Evolutionary conservation across 2,329 filamentous ascomycete genomes (phyloP).

Genomic region (Teratosphaeria zuluensis): DNA sequence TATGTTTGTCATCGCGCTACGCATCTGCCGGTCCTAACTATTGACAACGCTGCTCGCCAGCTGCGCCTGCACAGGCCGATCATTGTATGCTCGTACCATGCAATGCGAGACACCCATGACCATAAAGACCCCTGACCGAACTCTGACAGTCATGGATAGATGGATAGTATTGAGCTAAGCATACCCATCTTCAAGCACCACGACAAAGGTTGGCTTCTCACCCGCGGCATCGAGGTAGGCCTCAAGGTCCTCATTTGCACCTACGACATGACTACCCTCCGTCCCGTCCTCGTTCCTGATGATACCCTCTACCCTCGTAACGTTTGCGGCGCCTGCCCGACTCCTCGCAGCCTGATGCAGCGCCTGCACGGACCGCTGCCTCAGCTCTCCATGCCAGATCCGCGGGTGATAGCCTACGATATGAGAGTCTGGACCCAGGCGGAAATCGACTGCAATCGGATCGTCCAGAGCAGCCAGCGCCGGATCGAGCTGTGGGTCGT

Average conservation of each 20-base stretch:
- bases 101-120: neutral
- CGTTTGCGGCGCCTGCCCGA: conserved; percentile 50
- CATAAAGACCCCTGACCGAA: neutral
- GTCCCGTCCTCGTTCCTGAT: conserved; percentile 49
- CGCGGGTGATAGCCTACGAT: conserved; percentile 37
- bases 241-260: conserved; percentile 60
- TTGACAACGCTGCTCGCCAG: neutral
- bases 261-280: conserved; percentile 53
- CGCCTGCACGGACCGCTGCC: conserved; percentile 49
- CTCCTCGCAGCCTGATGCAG: conserved; percentile 51
- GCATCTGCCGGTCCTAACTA: neutral
- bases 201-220: conserved; percentile 44
- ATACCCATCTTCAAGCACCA: conserved; percentile 20
- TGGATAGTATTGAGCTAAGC: conserved; percentile 2
- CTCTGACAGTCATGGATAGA: neutral
- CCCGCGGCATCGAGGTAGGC: conserved; percentile 59
- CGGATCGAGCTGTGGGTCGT: conserved; percentile 9
- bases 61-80: no score
- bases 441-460: conserved; percentile 54
- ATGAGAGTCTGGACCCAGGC: conserved; percentile 56
- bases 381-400: conserved; percentile 59
- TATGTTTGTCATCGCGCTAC: neutral
- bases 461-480: conserved; percentile 8
- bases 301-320: conserved; percentile 53
- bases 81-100: neutral